Evolutionary conservation across 2,329 filamentous ascomycete genomes (phyloP).

Genomic region (Colletotrichum australisinense): DNA sequence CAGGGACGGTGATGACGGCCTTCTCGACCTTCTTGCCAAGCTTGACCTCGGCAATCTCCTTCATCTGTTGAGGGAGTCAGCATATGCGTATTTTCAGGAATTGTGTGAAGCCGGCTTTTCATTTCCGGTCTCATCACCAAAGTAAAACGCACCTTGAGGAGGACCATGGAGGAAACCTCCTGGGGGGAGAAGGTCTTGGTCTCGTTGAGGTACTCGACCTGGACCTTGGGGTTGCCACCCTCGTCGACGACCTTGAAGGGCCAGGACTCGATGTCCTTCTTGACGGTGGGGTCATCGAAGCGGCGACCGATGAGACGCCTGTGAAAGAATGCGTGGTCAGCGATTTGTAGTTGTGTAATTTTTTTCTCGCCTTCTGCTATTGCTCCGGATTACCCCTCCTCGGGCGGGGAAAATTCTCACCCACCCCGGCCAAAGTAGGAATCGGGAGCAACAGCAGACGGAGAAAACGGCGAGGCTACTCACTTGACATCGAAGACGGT

Average conservation of each 20-base stretch:
- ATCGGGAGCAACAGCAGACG: background rate
- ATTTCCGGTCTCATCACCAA: background rate
- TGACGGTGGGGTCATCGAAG: constrained; percentile 95
- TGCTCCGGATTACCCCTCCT: constrained; percentile 24
- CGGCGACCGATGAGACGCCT: constrained; percentile 98
- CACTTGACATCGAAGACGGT: constrained; percentile 99
- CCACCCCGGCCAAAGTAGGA: background rate
- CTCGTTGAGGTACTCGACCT: constrained; percentile 96
- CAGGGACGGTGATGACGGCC: constrained; percentile 98
- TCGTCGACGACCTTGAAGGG: constrained; percentile 98
- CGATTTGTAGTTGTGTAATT: background rate
- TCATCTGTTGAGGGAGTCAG: constrained; percentile 75
- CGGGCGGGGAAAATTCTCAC: constrained; percentile 18
- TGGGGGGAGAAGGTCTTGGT: constrained; percentile 97
- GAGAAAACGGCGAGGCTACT: constrained; percentile 49
- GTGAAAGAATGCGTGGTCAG: constrained; percentile 28
- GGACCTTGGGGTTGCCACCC: constrained; percentile 86
- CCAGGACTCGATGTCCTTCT: constrained; percentile 99
- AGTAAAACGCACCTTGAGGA: constrained; percentile 81
- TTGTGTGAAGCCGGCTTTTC: too few species aligned
- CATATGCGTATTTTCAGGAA: background rate
- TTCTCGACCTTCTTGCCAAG: constrained; percentile 99
- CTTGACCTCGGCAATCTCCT: constrained; percentile 98
- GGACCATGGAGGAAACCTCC: constrained; percentile 99
- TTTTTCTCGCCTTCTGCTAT: background rate